Percentiles rank a stretch among this genome's conserved stretches.
These are phyloP conservation scores for Flaveria linearis DNA, from an alignment of 129 eudicot genomes.

Conservation along the genomic window DNA sequence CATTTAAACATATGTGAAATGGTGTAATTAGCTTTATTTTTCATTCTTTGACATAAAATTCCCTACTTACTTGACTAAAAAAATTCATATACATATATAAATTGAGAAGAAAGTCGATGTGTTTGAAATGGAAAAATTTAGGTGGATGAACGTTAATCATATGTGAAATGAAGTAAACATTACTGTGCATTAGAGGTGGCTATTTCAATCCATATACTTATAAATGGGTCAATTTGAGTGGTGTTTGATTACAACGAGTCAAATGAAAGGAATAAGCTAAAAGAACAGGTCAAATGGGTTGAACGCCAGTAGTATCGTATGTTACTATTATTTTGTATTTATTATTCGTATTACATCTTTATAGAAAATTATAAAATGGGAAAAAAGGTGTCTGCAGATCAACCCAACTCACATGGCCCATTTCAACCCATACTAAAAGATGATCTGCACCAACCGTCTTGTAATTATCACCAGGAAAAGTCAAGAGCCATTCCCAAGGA, in stretches of 20 bases:
- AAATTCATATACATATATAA: background rate
- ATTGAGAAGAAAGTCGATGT: background rate
- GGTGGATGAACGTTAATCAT: background rate
- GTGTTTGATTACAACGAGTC: background rate
- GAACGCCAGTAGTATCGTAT: background rate
- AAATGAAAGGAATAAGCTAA: background rate
- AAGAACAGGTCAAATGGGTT: background rate
- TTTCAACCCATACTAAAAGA: background rate
- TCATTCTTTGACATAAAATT: background rate
- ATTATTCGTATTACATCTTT: background rate
- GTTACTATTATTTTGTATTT: background rate
- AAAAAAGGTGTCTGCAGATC: background rate
- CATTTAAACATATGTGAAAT: slow-evolving; percentile 14
- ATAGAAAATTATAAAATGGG: background rate
- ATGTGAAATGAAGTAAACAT: background rate
- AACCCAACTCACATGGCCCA: background rate
- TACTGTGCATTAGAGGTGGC: background rate
- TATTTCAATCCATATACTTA: background rate
- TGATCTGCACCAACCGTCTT: background rate
- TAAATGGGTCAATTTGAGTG: background rate
- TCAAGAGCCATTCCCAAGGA: background rate
- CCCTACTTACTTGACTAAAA: background rate
- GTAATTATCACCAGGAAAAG: background rate
- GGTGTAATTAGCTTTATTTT: background rate
- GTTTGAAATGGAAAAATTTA: background rate